These are phyloP conservation scores for Xylaria digitata DNA, from an alignment of 2,329 filamentous ascomycete species.

Conservation along the genomic window DNA sequence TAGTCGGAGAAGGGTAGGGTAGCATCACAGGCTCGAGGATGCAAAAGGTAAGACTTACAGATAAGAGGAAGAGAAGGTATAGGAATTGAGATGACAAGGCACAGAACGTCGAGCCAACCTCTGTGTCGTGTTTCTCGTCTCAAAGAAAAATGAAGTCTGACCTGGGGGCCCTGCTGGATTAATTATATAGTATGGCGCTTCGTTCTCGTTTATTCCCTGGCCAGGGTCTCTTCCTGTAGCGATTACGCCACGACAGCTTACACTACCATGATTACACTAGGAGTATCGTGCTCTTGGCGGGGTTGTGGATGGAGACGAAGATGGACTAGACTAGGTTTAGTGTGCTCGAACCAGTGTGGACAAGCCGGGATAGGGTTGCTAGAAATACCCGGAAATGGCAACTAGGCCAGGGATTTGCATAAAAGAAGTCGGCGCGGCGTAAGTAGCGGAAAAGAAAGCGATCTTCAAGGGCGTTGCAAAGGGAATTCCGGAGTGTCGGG, in stretches of 20 bases:
- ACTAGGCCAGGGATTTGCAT: too few relatives aligned
- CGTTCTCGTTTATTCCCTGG: conserved; percentile 2
- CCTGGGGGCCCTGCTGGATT: conserved; percentile 25
- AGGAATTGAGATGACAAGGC: conserved; percentile 4
- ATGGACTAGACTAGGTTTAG: too few relatives aligned
- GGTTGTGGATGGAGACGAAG: not conserved
- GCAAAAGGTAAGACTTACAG: conserved; percentile 25
- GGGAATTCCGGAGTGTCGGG: too few relatives aligned
- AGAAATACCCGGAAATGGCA: too few relatives aligned
- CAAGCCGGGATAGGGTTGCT: too few relatives aligned
- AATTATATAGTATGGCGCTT: conserved; percentile 29
- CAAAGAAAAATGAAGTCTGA: not conserved
- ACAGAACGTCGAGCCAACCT: not conserved
- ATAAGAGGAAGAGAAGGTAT: conserved; percentile 10
- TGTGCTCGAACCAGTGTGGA: too few relatives aligned
- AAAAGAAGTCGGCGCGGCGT: too few relatives aligned
- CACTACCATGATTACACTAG: not conserved
- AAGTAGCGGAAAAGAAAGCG: too few relatives aligned
- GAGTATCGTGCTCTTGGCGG: conserved; percentile 4
- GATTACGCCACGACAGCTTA: too few relatives aligned
- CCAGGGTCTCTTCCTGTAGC: not conserved
- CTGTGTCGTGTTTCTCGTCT: not conserved
- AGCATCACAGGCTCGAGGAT: too few relatives aligned
- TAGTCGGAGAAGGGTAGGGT: not conserved
- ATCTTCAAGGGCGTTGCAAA: too few relatives aligned